Evolutionary conservation across 2,329 filamentous ascomycete species (phyloP), one percentile per base, ranked within the genome.

Genomic region (Beauveria bassiana): DNA sequence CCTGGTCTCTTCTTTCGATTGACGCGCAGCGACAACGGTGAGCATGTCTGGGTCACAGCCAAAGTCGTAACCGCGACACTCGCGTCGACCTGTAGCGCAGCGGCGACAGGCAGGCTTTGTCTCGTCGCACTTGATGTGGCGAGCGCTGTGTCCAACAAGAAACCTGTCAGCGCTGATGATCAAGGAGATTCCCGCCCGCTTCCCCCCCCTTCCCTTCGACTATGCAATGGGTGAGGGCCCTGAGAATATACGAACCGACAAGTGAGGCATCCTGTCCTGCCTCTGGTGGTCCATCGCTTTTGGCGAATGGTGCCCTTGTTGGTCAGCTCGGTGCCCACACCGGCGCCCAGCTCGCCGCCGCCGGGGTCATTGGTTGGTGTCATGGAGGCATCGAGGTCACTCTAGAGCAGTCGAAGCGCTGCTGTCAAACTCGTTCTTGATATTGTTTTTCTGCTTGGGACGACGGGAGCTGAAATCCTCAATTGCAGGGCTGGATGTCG

Each of bases 221-320:
- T 43, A 43, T 34, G 4, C 31, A 4, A 20, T 10, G 43, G 22
- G 20, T 10, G 20, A 5, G 5, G n/a, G 43, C 12, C 26, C 14
- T 4, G 7, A 9, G 24, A 22, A 28, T n/a, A 28, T n/a, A 57
- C 26, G 54, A 24, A 57, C 54, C 54, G 54, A 8, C 54, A 57
- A 24, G 54, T 57, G 28, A 57, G 54, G 43, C 54, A 57, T 43
- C 54, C 54, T 8, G 54, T 57, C 7, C 54, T 31, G 54, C 54
- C 54, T 18, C 54, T n/a, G n/a, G 54, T 47, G 14, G 54, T 34
- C 26, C 26, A 57, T 57, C 54, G 54, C 43, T 57, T 57, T 43
- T 57, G 54, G n/a, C 54, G 54, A 22, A 57, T 14, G 28, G 54
- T 57, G 14, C 54, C 54, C 20, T 57, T 57, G 7, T 57, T 38